Conservation (phyloP, 2,329 filamentous ascomycete species). For the Dactylella cylindrospora region DNA sequence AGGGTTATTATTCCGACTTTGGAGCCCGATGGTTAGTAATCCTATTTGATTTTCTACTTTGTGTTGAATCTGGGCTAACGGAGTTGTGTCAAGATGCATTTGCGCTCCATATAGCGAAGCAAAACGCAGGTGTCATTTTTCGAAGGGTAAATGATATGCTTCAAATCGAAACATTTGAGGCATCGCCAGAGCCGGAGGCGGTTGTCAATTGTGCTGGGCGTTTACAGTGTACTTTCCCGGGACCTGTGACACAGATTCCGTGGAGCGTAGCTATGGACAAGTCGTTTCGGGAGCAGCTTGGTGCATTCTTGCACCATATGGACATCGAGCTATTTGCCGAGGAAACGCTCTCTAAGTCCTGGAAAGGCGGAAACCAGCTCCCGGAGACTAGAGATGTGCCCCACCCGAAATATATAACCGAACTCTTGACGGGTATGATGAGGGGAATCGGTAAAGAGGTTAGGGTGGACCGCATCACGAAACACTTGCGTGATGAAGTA, state of each 20-base stretch:
- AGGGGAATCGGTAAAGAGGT: constrained; percentile 51
- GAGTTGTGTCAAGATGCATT: constrained; percentile 48
- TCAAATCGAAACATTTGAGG: constrained; percentile 56
- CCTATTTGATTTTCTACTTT: no score
- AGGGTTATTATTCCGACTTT: not conserved
- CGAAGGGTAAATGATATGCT: constrained; percentile 48
- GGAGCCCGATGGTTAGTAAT: constrained; percentile 4
- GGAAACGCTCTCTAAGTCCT: constrained; percentile 10
- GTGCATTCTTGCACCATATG: constrained; percentile 27
- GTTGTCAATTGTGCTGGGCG: constrained; percentile 53
- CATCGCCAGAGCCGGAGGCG: constrained; percentile 53
- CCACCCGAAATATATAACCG: constrained; percentile 58
- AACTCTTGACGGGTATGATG: constrained; percentile 57
- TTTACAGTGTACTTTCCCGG: constrained; percentile 56
- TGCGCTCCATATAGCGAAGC: constrained; percentile 53
- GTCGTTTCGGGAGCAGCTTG: constrained; percentile 3
- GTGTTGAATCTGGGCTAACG: no score
- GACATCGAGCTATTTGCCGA: not conserved
- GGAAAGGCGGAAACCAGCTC: constrained; percentile 30
- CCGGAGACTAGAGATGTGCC: constrained; percentile 57
- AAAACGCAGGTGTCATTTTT: constrained; percentile 57
- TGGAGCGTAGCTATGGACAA: not conserved
- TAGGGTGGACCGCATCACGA: constrained; percentile 52
- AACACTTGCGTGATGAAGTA: constrained; percentile 61
- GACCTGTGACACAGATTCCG: constrained; percentile 45